Evolutionary conservation across 2,329 filamentous ascomycete genomes (phyloP), one percentile per base, ranked within the genome.

Genomic region (Emmonsiellopsis sp.): DNA sequence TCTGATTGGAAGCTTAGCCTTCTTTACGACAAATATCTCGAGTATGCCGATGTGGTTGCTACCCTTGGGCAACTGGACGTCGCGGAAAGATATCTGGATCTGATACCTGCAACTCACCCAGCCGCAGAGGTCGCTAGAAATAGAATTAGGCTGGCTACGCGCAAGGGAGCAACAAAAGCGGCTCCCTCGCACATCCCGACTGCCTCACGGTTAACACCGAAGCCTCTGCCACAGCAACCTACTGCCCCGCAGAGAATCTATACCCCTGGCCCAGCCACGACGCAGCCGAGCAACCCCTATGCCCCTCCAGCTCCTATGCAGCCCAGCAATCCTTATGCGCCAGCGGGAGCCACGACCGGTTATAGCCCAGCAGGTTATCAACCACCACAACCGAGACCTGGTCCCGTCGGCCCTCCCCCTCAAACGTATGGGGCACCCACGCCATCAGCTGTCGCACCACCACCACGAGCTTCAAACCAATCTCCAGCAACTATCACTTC

Each of bases 1-100:
- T 84, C 84, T 1, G 88, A 85, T 62, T 98, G 92, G 92, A 96
- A 95, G 73, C 82, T 98, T 55, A 80, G 84, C 38, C 79, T 85
- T 2, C 76, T 98, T 51, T 98, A 98, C 70, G 85, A 90, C 68
- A 95, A 95, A 73, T 98, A 98, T 67, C 85, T 87, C 31, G 93
- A 98, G 73, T 98, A 97, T 68, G 92, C 93, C 11, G 92, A 98
- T 67, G 91, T 98, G 60, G 83, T 94, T 54, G 90, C 93, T 46
- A 84, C 89, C 6, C 89, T 96, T 65, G 93, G 94, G 10, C 88
- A 94, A 63, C 76, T 98, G 52, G 79, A 83, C 34, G 82, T 90
- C 61, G 94, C 93, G 5, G 87, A 95, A 71, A 91, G 87, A 69
- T 98, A 98, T 65, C 81, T 98, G 41, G 83, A 91, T 65, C 82